Evolutionary conservation across 2,329 filamentous ascomycete genomes (phyloP).

Genomic region (Aureobasidium mangrovei): DNA sequence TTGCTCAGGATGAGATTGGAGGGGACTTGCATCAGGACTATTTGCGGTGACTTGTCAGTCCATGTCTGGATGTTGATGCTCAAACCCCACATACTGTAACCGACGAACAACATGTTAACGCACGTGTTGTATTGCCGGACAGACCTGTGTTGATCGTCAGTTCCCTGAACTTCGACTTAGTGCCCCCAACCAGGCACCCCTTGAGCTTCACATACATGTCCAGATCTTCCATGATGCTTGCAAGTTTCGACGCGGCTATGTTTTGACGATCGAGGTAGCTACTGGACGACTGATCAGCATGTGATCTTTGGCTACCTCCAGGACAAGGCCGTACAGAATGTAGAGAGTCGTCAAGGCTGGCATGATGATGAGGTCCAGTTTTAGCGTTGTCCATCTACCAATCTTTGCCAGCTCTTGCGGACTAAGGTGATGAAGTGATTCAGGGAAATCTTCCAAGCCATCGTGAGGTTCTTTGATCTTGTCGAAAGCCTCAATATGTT

Average conservation of each 20-base stretch:
- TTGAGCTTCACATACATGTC: constrained; percentile 18
- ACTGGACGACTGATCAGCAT: background rate
- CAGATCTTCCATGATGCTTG: constrained; percentile 41
- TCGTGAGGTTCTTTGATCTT: background rate
- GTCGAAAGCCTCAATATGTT: constrained; percentile 4
- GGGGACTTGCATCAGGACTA: constrained; percentile 24
- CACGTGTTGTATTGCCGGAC: constrained; percentile 36
- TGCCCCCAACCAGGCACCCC: no score
- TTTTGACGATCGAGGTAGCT: constrained; percentile 56
- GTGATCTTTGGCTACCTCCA: background rate
- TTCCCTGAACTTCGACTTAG: no score
- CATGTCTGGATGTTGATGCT: constrained; percentile 24
- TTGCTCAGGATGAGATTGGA: constrained; percentile 32
- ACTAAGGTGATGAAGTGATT: background rate
- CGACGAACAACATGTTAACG: constrained; percentile 37
- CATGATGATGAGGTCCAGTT: constrained; percentile 5
- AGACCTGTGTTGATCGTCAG: constrained; percentile 17
- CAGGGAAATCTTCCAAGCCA: constrained; percentile 1
- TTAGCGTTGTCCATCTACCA: constrained; percentile 4
- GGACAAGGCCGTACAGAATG: background rate
- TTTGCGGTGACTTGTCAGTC: constrained; percentile 21
- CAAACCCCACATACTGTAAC: constrained; percentile 26
- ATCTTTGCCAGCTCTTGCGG: background rate
- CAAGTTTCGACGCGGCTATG: constrained; percentile 57
- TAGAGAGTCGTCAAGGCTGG: constrained; percentile 2